Conservation (phyloP, 1,139 yeast species). For the Nadsonia commutata region DNA sequence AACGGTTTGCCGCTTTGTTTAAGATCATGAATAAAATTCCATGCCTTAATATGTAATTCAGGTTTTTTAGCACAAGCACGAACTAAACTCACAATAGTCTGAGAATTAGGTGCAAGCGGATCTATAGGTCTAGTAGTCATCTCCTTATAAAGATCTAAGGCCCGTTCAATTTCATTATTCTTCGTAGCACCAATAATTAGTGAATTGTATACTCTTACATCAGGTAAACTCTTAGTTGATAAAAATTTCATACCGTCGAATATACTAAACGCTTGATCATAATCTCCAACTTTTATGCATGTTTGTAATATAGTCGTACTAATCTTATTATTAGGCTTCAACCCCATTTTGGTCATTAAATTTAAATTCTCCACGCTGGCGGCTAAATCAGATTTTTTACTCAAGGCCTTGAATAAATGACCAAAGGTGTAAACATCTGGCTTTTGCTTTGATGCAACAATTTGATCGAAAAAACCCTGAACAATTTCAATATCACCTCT, state of each 20-base stretch:
- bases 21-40: constrained; percentile 66
- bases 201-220: constrained; percentile 49
- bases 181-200: constrained; percentile 54
- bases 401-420: constrained; percentile 29
- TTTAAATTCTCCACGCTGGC: constrained; percentile 21
- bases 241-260: constrained; percentile 81
- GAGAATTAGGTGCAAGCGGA: constrained; percentile 24
- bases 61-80: constrained; percentile 52
- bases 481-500: constrained; percentile 18
- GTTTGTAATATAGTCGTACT: constrained; percentile 55
- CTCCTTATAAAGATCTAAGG: constrained; percentile 63
- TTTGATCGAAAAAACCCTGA: constrained; percentile 21
- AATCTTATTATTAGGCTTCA: constrained; percentile 42
- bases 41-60: constrained; percentile 41
- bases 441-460: constrained; percentile 20
- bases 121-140: constrained; percentile 30
- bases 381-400: constrained; percentile 22
- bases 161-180: constrained; percentile 51
- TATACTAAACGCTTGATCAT: constrained; percentile 47
- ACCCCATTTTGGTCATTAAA: constrained; percentile 35
- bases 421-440: constrained; percentile 31
- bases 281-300: constrained; percentile 40
- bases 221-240: constrained; percentile 51
- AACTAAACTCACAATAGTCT: constrained; percentile 35
- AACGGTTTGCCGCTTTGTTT: constrained; percentile 33